Evolutionary conservation across 768 basidiomycete genomes (phyloP).

Genomic region (Dictyophora rubrovolvata): DNA sequence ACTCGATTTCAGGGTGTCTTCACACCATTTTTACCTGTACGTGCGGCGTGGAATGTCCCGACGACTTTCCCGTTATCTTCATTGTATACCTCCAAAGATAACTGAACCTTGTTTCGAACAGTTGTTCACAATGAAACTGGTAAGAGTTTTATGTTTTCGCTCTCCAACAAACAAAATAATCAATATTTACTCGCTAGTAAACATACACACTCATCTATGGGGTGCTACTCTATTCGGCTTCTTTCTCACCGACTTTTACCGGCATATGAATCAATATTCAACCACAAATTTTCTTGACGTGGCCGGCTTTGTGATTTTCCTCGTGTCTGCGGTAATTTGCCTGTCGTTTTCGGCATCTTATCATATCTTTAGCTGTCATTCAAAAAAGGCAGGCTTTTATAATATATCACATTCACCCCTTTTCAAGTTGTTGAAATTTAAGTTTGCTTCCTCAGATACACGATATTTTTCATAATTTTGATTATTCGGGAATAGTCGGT

Average conservation of each 20-base stretch:
- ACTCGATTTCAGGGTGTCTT: slow-evolving; percentile 64
- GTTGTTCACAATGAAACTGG: slow-evolving; percentile 76
- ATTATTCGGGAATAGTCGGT: slow-evolving; percentile 76
- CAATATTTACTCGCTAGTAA: slow-evolving; percentile 39
- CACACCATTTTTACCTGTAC: slow-evolving; percentile 12
- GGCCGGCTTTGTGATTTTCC: slow-evolving; percentile 52
- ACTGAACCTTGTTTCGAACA: slow-evolving; percentile 17
- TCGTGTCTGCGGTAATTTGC: slow-evolving; percentile 64
- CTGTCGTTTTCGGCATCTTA: slow-evolving; percentile 60
- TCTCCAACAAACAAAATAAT: slow-evolving; percentile 6
- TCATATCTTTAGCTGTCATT: slow-evolving; percentile 69
- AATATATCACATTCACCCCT: not conserved
- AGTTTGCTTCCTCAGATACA: slow-evolving; percentile 35
- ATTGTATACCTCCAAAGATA: slow-evolving; percentile 20
- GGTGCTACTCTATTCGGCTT: slow-evolving; percentile 53
- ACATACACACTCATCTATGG: slow-evolving; percentile 76
- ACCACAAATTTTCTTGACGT: slow-evolving; percentile 52
- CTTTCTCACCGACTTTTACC: slow-evolving; percentile 44
- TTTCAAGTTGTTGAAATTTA: not conserved
- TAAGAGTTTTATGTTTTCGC: slow-evolving; percentile 18
- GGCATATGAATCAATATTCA: slow-evolving; percentile 41
- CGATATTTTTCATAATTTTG: slow-evolving; percentile 50
- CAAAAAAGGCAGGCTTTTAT: slow-evolving; percentile 40
- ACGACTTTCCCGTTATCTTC: slow-evolving; percentile 6
- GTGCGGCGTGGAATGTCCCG: no score